phyloP scores from a whole-genome alignment of 805 yeast species.

The Kazachstania kunashirensis region DNA sequence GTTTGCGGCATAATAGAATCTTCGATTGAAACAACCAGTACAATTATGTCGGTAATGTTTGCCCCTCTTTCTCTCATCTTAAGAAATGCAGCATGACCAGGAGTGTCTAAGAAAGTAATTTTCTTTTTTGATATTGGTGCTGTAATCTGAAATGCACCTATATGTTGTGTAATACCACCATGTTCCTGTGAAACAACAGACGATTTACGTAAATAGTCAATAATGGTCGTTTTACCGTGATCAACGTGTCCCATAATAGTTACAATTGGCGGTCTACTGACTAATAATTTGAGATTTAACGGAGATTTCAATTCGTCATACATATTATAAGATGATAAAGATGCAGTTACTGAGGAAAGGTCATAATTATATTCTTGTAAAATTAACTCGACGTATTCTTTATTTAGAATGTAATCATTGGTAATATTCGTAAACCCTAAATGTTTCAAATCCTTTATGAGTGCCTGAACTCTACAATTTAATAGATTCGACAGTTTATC shows the following conservation, averaged over 20 bases:
- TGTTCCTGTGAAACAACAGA: conserved; percentile 75
- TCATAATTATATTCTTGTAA: conserved; percentile 84
- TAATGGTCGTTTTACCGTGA: conserved; percentile 92
- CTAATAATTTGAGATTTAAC: conserved; percentile 37
- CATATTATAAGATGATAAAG: conserved; percentile 35
- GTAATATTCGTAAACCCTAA: conserved; percentile 66
- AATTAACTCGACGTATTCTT: conserved; percentile 74
- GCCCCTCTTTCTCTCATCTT: conserved; percentile 98
- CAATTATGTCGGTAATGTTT: conserved; percentile 80
- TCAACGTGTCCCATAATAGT: conserved; percentile 99
- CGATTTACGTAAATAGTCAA: conserved; percentile 78
- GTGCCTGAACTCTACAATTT: conserved; percentile 50
- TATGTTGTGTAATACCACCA: conserved; percentile 97
- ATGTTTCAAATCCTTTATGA: conserved; percentile 47
- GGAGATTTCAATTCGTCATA: conserved; percentile 52
- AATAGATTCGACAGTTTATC: conserved; percentile 68
- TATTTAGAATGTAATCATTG: conserved; percentile 72
- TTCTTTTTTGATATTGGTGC: conserved; percentile 63
- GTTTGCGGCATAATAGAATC: conserved; percentile 98
- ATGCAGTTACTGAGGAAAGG: conserved; percentile 37
- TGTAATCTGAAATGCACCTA: conserved; percentile 90
- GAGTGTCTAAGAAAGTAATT: conserved; percentile 90
- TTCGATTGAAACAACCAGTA: conserved; percentile 92
- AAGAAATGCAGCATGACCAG: conserved; percentile 95
- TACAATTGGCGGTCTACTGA: conserved; percentile 82